Evolutionary conservation across 2,329 filamentous ascomycete species (phyloP), one percentile per base, ranked within the genome.

Genomic region (Alternaria sp.): DNA sequence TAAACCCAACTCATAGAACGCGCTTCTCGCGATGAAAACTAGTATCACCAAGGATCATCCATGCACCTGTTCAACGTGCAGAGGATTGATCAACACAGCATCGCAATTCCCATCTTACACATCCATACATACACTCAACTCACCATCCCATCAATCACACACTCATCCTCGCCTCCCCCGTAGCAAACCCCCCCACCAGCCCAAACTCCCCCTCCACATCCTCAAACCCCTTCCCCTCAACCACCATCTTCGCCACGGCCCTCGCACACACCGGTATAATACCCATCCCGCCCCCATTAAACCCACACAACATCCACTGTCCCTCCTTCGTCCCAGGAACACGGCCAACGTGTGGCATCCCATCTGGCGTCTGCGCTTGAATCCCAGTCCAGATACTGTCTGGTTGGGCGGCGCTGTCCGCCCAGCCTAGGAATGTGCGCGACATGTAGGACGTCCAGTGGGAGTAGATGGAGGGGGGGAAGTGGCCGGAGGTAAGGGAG

Each of bases 1-100:
- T 50, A 50, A n/a, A 30, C 3, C 15, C 25, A 19, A 17, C 8
- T 15, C 63, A 40, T 40, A 40, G 32, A 40, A 40, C 4, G 65
- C 59, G n/a, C 65, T 67, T 43, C 47, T 53, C 32, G 32, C 32
- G 32, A n/a, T 11, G 36, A 40, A 17, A 17, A 26, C 46, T 17
- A 12, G 3, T 6, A 26, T 12, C 9, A 46, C 12, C 44, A 25
- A 23, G 19, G 19, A 46, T 15, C 19, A 46, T 25, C 19, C 12
- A 15, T 23, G 19, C 44, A 23, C 4, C 0, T 46, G 3, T 9
- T 46, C 1, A 13, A 23, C 21, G 44, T 46, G 44, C 44, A 17
- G n/a, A 17, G n/a, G n/a, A 40, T 40, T 11, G 36, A 17, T 40
- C 32, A 32, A 32, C 30, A 32, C 28, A n/a, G n/a, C n/a, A n/a